phyloP scores from a whole-genome alignment of 768 basidiomycete genomes.

The Cyathus striatus region DNA sequence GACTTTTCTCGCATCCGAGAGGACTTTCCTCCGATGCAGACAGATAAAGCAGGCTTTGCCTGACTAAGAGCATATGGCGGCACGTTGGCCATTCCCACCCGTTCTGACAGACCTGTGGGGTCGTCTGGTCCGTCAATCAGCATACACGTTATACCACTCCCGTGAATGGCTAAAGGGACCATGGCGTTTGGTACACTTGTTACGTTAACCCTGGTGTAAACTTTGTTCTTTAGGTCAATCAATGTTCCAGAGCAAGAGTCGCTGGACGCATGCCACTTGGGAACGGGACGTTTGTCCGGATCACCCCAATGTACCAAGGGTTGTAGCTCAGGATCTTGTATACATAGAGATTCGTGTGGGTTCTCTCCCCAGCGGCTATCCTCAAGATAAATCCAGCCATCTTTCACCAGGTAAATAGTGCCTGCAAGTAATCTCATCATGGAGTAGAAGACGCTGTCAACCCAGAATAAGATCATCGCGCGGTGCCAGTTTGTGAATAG shows the following conservation, averaged over 20 bases:
- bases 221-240: conserved; percentile 5
- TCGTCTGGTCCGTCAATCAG: conserved; percentile 8
- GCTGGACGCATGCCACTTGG: neutral
- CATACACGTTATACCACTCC: conserved; percentile 14
- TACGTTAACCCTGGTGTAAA: conserved; percentile 1
- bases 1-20: neutral
- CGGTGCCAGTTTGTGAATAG: neutral
- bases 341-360: conserved; percentile 3
- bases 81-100: conserved; percentile 13
- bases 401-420: conserved; percentile 10
- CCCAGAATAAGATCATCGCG: neutral
- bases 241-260: conserved; percentile 2
- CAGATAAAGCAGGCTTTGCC: neutral
- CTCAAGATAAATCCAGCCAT: conserved; percentile 9
- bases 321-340: conserved; percentile 7
- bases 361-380: conserved; percentile 4
- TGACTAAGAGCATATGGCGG: conserved; percentile 12
- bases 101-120: conserved; percentile 1
- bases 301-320: conserved; percentile 9
- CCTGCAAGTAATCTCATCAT: conserved; percentile 6
- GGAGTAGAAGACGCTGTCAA: conserved; percentile 1
- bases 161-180: conserved; percentile 10
- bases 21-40: neutral
- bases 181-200: conserved; percentile 4
- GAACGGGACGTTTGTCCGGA: neutral